Evolutionary conservation across 257 asterid species (phyloP), one percentile per base, ranked within the genome.

Genomic region (Voacanga thouarsii): DNA sequence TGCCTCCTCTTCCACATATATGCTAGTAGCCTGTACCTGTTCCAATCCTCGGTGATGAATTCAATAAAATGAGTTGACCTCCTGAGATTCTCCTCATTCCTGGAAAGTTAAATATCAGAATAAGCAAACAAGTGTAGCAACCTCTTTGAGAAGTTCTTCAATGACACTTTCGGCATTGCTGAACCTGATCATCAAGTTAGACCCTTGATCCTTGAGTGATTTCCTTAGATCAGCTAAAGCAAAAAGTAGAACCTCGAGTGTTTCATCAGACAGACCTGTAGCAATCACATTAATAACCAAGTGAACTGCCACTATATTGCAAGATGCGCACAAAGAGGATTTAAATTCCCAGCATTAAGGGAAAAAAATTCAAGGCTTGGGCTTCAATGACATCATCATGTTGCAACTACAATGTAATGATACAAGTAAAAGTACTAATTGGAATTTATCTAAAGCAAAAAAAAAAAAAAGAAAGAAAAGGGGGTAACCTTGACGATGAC

Each of bases 211-310:
- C 84, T 83, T 89, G 49, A 94, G 89, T 83, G 87, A 85, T 77
- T 86, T 85, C 86, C 89, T 88, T 63, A 94, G 85, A 85, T 94
- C 98, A 79, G 89, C 89, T 89, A 94, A 79, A 53, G 97, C 92
- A 49, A 86, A 84, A 76, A 94, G 91, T 78, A 92, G 93, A 82
- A 90, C 85, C 79, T 90, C 96, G 23, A 90, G 85, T 88, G 84
- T 84, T 87, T 94, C 98, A 86, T 92, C 90, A 30, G 97, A 85
- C 83, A 88, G 91, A 71, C 97, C 98, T 94, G 90, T 81, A 80
- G 14, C 55, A 72, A 70, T 12, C 47, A 61, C 19, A 59, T 57
- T 12, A 61, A 75, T 21, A 68, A 45, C 28, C 71, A 64, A 55
- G 71, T 55, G 23, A 56, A 64, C 73, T 37, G 55, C 50, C 77